phyloP scores from a whole-genome alignment of 768 basidiomycete species.

The Phylloporus rhodoxanthus region DNA sequence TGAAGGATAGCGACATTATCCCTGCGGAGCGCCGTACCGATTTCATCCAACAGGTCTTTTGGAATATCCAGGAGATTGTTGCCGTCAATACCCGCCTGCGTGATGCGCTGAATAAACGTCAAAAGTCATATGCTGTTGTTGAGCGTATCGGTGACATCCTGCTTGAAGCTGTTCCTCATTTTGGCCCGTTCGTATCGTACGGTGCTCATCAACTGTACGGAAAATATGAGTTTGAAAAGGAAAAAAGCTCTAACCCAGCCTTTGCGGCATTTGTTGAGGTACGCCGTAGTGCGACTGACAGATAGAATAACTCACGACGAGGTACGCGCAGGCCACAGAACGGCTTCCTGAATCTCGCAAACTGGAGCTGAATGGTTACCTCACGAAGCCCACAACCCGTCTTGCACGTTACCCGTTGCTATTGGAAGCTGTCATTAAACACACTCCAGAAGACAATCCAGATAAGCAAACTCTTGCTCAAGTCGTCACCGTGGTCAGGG shows the following conservation, averaged over 20 bases:
- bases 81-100: slow-evolving; percentile 86
- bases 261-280: slow-evolving; percentile 97
- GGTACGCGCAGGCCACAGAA: slow-evolving; percentile 65
- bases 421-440: slow-evolving; percentile 85
- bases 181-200: slow-evolving; percentile 90
- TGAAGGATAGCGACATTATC: slow-evolving; percentile 73
- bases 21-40: slow-evolving; percentile 69
- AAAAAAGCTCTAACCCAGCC: slow-evolving; percentile 86
- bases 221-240: slow-evolving; percentile 99
- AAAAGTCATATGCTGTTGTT: slow-evolving; percentile 92
- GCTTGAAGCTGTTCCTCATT: slow-evolving; percentile 78
- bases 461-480: slow-evolving; percentile 77
- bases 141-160: slow-evolving; percentile 89
- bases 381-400: slow-evolving; percentile 97
- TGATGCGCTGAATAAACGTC: slow-evolving; percentile 89
- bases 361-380: slow-evolving; percentile 93
- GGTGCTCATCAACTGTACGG: slow-evolving; percentile 97
- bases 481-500: slow-evolving; percentile 69
- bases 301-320: slow-evolving; percentile 1
- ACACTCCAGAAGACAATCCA: slow-evolving; percentile 84
- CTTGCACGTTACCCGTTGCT: slow-evolving; percentile 94
- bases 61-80: slow-evolving; percentile 95
- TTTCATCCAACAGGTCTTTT: slow-evolving; percentile 93
- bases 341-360: slow-evolving; percentile 92
- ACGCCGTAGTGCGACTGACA: slow-evolving; percentile 9